Evolutionary conservation across 1,139 yeast genomes (phyloP).

Genomic region (Sugiyamaella sp.): DNA sequence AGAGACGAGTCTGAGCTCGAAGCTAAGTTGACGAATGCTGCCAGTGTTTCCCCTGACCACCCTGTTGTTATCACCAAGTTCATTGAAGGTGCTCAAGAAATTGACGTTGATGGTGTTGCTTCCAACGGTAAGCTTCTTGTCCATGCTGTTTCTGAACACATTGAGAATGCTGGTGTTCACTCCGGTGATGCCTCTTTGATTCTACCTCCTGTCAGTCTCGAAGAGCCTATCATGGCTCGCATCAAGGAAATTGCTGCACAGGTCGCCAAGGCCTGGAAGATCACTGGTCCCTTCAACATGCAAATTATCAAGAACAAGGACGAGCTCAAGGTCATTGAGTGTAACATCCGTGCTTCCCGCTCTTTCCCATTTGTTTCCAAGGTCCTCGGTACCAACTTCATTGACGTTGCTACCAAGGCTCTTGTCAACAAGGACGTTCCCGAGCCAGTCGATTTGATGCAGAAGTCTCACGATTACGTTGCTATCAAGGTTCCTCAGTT

Average conservation of each 20-base stretch:
- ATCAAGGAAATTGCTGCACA: constrained; percentile 93
- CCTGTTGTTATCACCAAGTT: constrained; percentile 97
- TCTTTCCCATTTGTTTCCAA: constrained; percentile 98
- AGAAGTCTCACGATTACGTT: constrained; percentile 81
- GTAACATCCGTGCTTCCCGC: constrained; percentile 97
- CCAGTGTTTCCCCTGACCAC: constrained; percentile 91
- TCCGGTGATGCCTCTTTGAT: constrained; percentile 98
- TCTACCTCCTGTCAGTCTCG: constrained; percentile 87
- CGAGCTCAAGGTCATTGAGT: constrained; percentile 90
- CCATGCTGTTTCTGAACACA: constrained; percentile 97
- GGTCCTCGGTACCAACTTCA: constrained; percentile 90
- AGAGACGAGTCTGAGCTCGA: constrained; percentile 77
- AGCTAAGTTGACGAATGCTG: constrained; percentile 78
- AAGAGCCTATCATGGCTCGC: constrained; percentile 83
- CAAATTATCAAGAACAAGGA: constrained; percentile 92
- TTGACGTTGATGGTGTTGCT: constrained; percentile 97
- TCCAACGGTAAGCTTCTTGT: constrained; percentile 82
- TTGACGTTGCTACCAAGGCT: constrained; percentile 91
- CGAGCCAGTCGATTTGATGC: constrained; percentile 84
- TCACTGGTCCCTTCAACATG: constrained; percentile 98
- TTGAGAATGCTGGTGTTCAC: constrained; percentile 98
- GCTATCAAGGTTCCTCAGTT: constrained; percentile 98
- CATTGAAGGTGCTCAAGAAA: constrained; percentile 94
- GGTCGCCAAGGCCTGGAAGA: constrained; percentile 92
- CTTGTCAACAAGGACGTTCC: constrained; percentile 74